Evolutionary conservation across 2,329 filamentous ascomycete genomes (phyloP), one percentile per base, ranked within the genome.

Genomic region (Fusarium sp.): DNA sequence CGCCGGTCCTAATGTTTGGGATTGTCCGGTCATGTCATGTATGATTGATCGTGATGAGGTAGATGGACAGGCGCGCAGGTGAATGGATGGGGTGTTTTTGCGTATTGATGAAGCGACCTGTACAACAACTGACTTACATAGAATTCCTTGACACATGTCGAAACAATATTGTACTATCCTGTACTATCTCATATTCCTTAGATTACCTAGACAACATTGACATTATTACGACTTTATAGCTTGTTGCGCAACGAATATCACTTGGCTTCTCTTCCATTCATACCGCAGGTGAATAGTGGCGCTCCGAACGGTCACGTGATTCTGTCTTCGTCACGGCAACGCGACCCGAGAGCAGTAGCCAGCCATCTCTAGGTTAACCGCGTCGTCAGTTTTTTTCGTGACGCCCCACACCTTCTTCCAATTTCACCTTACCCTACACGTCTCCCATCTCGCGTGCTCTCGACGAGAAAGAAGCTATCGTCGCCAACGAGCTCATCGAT

Each of bases 391-490:
- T 73, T 74, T 73, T 75, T 71, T 73, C 71, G 61, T 58, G 57
- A 54, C 56, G 71, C 67, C 74, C 74, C 75, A 75, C 75, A 70
- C 51, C 55, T 61, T 63, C 54, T 71, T 58, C 24, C 43, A 54
- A 47, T 54, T 66, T 64, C 68, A 51, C 55, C 68, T 71, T 71
- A 70, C 67, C 70, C 71, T 75, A 73, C 67, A 72, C 69, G 65
- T 53, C 56, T 66, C 54, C 41, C 43, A 55, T 47, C 59, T 60
- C 63, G 67, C 47, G 53, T 30, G 52, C 58, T 51, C 37, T 54
- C 26, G 44, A 71, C 40, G 49, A 66, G 53, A 51, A 49, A 64
- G 41, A 64, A 70, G 49, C 44, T 60, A 71, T 68, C 58, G 67
- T 63, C 65, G 37, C 55, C 41, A 54, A 53, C 40, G 49, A 57